Percentiles rank a stretch among this genome's conserved stretches.
These are phyloP conservation scores for Graphilbum fragrans DNA, from an alignment of 2,329 filamentous ascomycete species.

Conservation along the genomic window DNA sequence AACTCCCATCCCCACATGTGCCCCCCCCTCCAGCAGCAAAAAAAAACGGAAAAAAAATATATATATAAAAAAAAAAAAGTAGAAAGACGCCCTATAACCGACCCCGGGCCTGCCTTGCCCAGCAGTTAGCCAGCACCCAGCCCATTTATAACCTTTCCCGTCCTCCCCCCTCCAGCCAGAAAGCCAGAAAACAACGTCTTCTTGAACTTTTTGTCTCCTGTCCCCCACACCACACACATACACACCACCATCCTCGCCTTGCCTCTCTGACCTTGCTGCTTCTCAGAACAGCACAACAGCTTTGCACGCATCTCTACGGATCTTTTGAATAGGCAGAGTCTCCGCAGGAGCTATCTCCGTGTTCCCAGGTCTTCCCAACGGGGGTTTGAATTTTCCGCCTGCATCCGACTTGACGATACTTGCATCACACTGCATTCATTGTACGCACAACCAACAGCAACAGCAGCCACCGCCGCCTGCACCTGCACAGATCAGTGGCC, in stretches of 20 bases:
- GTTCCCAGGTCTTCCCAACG: too few relatives aligned
- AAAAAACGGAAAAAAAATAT: conserved; percentile 3
- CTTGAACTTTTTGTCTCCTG: conserved; percentile 1
- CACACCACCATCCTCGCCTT: too few relatives aligned
- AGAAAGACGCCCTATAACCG: conserved; percentile 8
- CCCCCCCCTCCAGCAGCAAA: conserved; percentile 4
- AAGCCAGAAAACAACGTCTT: conserved; percentile 2
- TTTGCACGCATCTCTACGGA: too few relatives aligned
- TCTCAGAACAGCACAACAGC: too few relatives aligned
- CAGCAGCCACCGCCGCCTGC: too few relatives aligned
- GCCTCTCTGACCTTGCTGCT: too few relatives aligned
- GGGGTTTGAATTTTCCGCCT: not conserved
- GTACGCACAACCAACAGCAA: too few relatives aligned
- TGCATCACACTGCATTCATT: too few relatives aligned
- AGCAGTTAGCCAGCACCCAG: conserved; percentile 1
- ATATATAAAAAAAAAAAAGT: conserved; percentile 5
- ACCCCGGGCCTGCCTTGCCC: conserved; percentile 6
- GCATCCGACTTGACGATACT: too few relatives aligned
- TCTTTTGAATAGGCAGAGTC: too few relatives aligned
- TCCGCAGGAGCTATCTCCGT: too few relatives aligned
- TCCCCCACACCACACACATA: not conserved
- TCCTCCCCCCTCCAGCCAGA: conserved; percentile 6
- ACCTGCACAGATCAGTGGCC: too few relatives aligned
- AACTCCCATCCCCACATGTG: conserved; percentile 9
- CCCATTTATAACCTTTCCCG: conserved; percentile 12